Evolutionary conservation across 2,329 filamentous ascomycete species (phyloP).

Genomic region (Epichloe aotearoae): DNA sequence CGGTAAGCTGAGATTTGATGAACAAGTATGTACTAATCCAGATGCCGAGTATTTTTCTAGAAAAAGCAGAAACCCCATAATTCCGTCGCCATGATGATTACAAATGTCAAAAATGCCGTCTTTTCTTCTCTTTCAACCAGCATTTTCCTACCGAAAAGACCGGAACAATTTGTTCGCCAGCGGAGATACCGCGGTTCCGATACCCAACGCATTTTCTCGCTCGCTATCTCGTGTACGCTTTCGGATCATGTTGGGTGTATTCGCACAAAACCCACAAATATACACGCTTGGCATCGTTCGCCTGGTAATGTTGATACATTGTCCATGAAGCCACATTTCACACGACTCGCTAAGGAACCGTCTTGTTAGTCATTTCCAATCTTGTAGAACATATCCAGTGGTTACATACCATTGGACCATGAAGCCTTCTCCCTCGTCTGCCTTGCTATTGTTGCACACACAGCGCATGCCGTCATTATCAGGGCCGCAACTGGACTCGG

Average conservation of each 20-base stretch:
- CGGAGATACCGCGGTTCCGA: conserved; percentile 21
- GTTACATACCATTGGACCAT: conserved; percentile 49
- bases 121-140: not conserved
- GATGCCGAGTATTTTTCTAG: too few relatives aligned
- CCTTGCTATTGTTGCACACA: conserved; percentile 35
- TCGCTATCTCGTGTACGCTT: conserved; percentile 30
- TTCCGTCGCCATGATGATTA: not conserved
- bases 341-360: conserved; percentile 40
- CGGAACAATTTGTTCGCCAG: conserved; percentile 30
- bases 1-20: too few relatives aligned
- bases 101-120: not conserved
- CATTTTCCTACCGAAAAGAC: conserved; percentile 24
- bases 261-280: conserved; percentile 49
- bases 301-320: conserved; percentile 45
- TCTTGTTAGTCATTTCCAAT: not conserved
- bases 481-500: conserved; percentile 31
- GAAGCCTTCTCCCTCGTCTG: conserved; percentile 36
- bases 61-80: not conserved
- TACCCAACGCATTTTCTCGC: conserved; percentile 24
- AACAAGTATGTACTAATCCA: too few relatives aligned
- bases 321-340: conserved; percentile 52
- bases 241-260: conserved; percentile 41
- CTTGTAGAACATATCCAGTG: not conserved
- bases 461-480: conserved; percentile 38
- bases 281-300: conserved; percentile 47